Evolutionary conservation across 2,329 filamentous ascomycete species (phyloP).

Genomic region (Aspergillus candidus): DNA sequence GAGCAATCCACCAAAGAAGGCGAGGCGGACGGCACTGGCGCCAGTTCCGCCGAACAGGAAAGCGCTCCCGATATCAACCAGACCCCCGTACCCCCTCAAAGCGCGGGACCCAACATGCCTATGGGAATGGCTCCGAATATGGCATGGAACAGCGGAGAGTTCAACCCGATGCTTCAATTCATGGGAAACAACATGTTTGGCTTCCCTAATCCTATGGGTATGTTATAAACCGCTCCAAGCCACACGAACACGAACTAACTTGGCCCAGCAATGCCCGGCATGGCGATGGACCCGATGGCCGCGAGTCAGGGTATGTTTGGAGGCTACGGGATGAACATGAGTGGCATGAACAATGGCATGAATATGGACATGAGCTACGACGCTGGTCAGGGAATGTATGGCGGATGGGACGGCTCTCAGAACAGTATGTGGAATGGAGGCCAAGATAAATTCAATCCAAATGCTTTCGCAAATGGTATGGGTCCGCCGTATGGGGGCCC

Average conservation of each 20-base stretch:
- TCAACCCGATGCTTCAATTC: slow-evolving; percentile 67
- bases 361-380: slow-evolving; percentile 63
- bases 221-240: slow-evolving; percentile 30
- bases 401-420: slow-evolving; percentile 75
- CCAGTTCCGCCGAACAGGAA: slow-evolving; percentile 13
- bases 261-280: slow-evolving; percentile 64
- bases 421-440: slow-evolving; percentile 68
- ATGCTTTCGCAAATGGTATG: slow-evolving; percentile 67
- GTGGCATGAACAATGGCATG: slow-evolving; percentile 71
- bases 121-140: slow-evolving; percentile 51
- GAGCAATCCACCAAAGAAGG: slow-evolving; percentile 13
- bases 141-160: slow-evolving; percentile 55
- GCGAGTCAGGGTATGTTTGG: slow-evolving; percentile 46
- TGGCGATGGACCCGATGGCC: slow-evolving; percentile 66
- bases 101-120: slow-evolving; percentile 41
- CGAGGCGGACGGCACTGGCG: slow-evolving; percentile 6
- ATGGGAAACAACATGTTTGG: slow-evolving; percentile 43
- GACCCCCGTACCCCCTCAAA: slow-evolving; percentile 16
- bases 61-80: slow-evolving; percentile 6
- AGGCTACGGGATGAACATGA: slow-evolving; percentile 67
- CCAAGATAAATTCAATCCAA: slow-evolving; percentile 87
- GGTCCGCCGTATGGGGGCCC: slow-evolving; percentile 77
- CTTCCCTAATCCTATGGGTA: slow-evolving; percentile 90
- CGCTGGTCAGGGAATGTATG: slow-evolving; percentile 58
- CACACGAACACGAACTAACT: slow-evolving; percentile 11